phyloP scores from a whole-genome alignment of 2,329 filamentous ascomycete species.

The Apiospora hydei region DNA sequence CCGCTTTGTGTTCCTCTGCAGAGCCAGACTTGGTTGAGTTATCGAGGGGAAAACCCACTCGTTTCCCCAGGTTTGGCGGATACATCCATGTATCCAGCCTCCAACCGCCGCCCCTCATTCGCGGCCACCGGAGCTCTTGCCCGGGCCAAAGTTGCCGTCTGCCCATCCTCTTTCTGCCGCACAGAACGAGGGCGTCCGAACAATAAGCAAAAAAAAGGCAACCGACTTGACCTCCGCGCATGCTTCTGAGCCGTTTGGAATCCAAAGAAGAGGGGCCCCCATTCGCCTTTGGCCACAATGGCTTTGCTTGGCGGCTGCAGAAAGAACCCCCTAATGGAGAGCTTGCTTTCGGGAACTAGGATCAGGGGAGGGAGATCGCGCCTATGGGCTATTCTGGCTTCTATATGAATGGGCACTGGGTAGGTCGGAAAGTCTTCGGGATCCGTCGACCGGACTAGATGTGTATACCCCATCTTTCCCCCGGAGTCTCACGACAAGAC shows the following conservation, averaged over 20 bases:
- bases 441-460: conserved; percentile 1
- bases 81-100: conserved; percentile 15
- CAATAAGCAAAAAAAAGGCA: background rate
- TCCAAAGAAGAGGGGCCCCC: background rate
- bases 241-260: background rate
- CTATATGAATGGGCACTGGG: conserved; percentile 11
- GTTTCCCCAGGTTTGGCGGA: background rate
- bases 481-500: conserved; percentile 10
- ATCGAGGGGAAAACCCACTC: background rate
- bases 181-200: background rate
- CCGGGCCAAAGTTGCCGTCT: background rate
- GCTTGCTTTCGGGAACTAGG: conserved; percentile 9
- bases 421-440: background rate
- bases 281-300: background rate
- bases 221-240: background rate
- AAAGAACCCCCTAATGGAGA: background rate
- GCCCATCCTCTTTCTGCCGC: background rate
- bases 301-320: background rate
- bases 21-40: background rate
- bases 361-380: background rate
- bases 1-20: background rate
- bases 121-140: conserved; percentile 10
- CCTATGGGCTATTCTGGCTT: background rate
- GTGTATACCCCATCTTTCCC: conserved; percentile 4
- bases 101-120: conserved; percentile 11